Evolutionary conservation across 768 basidiomycete species (phyloP), one percentile per base, ranked within the genome.

Genomic region (Boletales sp.): DNA sequence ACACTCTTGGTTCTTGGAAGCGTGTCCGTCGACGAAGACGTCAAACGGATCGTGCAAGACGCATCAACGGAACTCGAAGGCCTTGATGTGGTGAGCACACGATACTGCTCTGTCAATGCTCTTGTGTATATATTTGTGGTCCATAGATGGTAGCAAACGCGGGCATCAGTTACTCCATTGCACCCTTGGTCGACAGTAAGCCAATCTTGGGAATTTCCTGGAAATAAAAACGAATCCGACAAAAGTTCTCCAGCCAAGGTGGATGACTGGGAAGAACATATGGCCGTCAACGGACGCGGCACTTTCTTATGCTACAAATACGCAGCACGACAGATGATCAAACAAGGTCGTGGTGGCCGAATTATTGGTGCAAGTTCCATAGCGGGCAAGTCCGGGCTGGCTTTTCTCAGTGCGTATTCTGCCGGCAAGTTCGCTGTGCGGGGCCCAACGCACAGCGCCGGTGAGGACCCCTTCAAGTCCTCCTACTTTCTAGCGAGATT

Each of bases 1-100:
- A 43, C 58, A 12, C 45, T 48, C 5, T 36, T 63, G 14, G 47
- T 61, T 31, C 32, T 51, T 12, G 61, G 64, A 0, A 76, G 79
- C 51, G 72, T 80, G 9, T 63, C 67, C 3, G 45, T 58, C 2
- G 77, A 79, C 45, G 55, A 53, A 2, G 66, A 75, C 11, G 77
- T 80, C 4, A 60, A 72, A 42, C 47, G 15, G 11, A 65, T 79
- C 59, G 61, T 81, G 2, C 60, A 65, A 7, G 51, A 53, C 0
- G 59, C 59, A 10, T 62, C 63, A 9, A 39, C 59, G 2, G 54
- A 56, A 13, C 59, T 78, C 11, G 77, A 52, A 2, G 59, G 45
- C 3, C 29, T 52, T 6, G 36, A 45, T 14, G 43, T 44, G 5
- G 43, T 44, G 32, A 35, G 32, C 35, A n/a, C 19, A 10, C 18